A percentile compares a stretch with the other conserved stretches of the same genome.
phyloP scores from a whole-genome alignment of 2,329 filamentous ascomycete species.

The Fusarium anthophilum region DNA sequence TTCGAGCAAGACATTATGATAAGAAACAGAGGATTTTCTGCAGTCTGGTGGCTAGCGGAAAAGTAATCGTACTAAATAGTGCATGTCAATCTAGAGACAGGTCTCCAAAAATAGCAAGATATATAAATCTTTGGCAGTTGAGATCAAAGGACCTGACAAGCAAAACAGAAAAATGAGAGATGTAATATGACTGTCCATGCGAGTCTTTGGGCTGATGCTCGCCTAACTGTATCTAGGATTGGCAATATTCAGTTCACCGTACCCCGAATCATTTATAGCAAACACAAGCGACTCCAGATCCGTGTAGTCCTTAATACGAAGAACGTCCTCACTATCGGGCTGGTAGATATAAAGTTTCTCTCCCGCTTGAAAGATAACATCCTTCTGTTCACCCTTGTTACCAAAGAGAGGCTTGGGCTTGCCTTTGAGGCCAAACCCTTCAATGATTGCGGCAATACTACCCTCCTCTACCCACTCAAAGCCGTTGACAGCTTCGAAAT shows the following conservation, averaged over 20 bases:
- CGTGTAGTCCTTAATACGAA: background rate
- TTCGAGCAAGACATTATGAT: background rate
- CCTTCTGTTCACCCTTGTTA: background rate
- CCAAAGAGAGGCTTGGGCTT: background rate
- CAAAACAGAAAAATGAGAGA: background rate
- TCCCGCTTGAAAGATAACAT: background rate
- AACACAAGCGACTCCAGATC: background rate
- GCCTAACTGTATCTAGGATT: background rate
- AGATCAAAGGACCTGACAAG: accelerated
- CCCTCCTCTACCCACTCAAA: background rate
- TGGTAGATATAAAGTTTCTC: background rate
- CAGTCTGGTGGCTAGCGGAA: background rate
- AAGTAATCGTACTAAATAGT: background rate
- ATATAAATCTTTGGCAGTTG: background rate
- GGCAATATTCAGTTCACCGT: background rate
- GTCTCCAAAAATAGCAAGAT: background rate
- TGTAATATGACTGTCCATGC: background rate
- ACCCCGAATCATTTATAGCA: background rate
- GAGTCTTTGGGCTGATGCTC: background rate
- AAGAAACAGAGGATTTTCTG: no score
- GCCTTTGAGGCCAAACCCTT: background rate
- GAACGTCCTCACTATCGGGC: background rate
- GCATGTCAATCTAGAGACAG: background rate
- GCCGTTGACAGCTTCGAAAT: background rate
- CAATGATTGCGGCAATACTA: background rate